Evolutionary conservation across 2,329 filamentous ascomycete species (phyloP).

Genomic region (Talaromyces albobiverticillius): DNA sequence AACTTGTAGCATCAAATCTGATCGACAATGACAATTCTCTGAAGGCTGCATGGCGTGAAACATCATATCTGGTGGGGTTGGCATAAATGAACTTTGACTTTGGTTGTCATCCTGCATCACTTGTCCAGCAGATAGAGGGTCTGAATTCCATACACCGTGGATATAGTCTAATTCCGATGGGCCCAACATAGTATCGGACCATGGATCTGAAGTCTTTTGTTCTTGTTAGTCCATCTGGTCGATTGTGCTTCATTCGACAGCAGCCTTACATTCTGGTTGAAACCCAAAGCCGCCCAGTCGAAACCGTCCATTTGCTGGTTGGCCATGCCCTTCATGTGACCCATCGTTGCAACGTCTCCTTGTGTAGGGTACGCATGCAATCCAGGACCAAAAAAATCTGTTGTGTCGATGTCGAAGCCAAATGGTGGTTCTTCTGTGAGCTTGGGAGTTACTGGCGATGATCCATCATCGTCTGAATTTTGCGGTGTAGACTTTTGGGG

Average conservation of each 20-base stretch:
- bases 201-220: background rate
- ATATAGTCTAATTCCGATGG: background rate
- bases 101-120: background rate
- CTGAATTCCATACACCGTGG: background rate
- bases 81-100: background rate
- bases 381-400: background rate
- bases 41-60: background rate
- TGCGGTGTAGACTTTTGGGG: background rate
- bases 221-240: background rate
- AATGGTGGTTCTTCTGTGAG: background rate
- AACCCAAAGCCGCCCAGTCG: background rate
- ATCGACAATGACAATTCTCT: conserved; percentile 13
- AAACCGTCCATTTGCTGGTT: background rate
- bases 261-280: background rate
- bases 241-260: background rate
- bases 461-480: background rate
- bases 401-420: background rate
- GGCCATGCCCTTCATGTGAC: background rate
- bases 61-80: background rate
- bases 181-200: background rate
- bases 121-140: background rate
- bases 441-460: background rate
- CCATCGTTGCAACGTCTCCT: background rate
- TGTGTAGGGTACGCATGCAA: background rate
- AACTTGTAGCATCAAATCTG: conserved; percentile 14